Percentiles rank a stretch among this genome's conserved stretches.
These are phyloP conservation scores for Aureobasidium pullulans DNA, from an alignment of 2,329 filamentous ascomycete species.

Conservation along the genomic window DNA sequence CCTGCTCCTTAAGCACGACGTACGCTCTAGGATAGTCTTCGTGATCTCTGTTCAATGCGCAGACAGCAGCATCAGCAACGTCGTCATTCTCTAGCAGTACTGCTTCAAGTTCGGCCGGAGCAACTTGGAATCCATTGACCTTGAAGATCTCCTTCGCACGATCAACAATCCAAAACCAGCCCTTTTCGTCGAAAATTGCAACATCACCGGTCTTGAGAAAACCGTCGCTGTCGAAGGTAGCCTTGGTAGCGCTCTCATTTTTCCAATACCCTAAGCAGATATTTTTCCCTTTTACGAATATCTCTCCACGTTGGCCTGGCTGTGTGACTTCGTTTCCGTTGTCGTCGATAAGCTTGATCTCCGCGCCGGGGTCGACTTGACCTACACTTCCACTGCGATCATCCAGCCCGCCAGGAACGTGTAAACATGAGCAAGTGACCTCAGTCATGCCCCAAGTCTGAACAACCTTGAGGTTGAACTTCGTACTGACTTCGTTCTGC, in stretches of 20 bases:
- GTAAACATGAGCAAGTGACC: conserved; percentile 28
- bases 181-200: conserved; percentile 25
- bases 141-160: conserved; percentile 28
- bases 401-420: conserved; percentile 30
- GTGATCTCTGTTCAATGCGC: conserved; percentile 20
- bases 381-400: conserved; percentile 28
- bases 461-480: conserved; percentile 29
- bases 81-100: conserved; percentile 21
- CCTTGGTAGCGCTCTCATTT: conserved; percentile 30
- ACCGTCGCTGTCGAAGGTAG: conserved; percentile 21
- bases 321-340: conserved; percentile 33
- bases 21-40: conserved; percentile 30
- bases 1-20: conserved; percentile 25
- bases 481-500: conserved; percentile 32
- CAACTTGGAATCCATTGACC: conserved; percentile 26
- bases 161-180: conserved; percentile 30
- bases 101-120: conserved; percentile 23
- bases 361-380: conserved; percentile 32
- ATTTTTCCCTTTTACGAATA: conserved; percentile 30
- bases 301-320: conserved; percentile 31
- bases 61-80: conserved; percentile 21
- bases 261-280: conserved; percentile 34
- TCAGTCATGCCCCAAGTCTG: conserved; percentile 33
- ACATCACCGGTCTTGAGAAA: conserved; percentile 26
- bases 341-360: conserved; percentile 36